These are phyloP conservation scores for Bipolaris sorokiniana DNA, from an alignment of 2,329 filamentous ascomycete species.

Conservation along the genomic window DNA sequence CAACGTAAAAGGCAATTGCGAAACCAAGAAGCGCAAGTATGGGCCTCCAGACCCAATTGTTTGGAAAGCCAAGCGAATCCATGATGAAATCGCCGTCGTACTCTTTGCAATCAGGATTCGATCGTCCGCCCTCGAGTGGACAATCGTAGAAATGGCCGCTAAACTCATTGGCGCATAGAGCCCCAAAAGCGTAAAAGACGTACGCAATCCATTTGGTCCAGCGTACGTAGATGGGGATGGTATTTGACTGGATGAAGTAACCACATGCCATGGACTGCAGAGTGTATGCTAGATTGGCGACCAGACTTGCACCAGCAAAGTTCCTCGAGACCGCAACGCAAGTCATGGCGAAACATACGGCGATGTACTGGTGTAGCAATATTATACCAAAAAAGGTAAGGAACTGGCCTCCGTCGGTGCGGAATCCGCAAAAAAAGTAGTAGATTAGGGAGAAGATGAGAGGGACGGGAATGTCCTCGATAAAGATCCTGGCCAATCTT, in stretches of 20 bases:
- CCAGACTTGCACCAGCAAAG: slow-evolving; percentile 73
- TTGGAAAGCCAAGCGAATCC: slow-evolving; percentile 70
- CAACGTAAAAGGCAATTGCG: slow-evolving; percentile 65
- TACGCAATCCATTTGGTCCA: slow-evolving; percentile 76
- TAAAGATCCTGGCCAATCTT: slow-evolving; percentile 69
- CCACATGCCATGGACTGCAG: slow-evolving; percentile 77
- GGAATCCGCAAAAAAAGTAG: slow-evolving; percentile 80
- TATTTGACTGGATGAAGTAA: slow-evolving; percentile 75
- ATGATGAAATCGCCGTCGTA: slow-evolving; percentile 75
- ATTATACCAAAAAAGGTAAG: slow-evolving; percentile 74
- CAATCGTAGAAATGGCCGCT: slow-evolving; percentile 75
- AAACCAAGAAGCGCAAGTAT: slow-evolving; percentile 69
- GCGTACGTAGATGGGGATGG: slow-evolving; percentile 76
- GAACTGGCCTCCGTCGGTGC: slow-evolving; percentile 67
- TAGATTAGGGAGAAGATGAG: slow-evolving; percentile 73
- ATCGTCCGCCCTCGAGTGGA: slow-evolving; percentile 65
- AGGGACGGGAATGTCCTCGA: slow-evolving; percentile 76
- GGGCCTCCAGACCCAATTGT: slow-evolving; percentile 70
- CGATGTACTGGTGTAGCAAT: slow-evolving; percentile 74
- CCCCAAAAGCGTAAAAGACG: slow-evolving; percentile 73
- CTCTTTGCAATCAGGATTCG: slow-evolving; percentile 69
- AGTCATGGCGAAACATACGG: slow-evolving; percentile 72
- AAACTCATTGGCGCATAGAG: slow-evolving; percentile 76
- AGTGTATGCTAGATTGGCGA: slow-evolving; percentile 75
- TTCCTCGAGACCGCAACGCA: slow-evolving; percentile 69